Conservation (phyloP, 306 rosid genomes). For the Casuarina equisetifolia region DNA sequence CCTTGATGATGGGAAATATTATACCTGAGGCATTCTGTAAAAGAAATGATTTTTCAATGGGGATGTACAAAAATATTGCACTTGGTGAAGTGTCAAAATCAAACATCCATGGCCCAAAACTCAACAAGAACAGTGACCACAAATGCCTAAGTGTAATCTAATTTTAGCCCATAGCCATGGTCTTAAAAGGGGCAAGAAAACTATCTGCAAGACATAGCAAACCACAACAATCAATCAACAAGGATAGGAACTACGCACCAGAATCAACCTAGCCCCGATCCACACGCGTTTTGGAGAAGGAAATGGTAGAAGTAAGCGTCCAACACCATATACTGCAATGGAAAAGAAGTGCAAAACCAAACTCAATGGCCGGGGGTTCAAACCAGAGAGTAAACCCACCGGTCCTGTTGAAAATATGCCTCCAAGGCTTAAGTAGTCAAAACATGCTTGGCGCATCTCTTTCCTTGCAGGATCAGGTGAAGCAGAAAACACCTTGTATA, state of each 20-base stretch:
- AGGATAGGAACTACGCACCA: slow-evolving; percentile 26
- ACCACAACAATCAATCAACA: neutral
- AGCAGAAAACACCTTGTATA: slow-evolving; percentile 49
- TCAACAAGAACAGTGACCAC: too few species aligned
- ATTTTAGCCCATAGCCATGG: too few species aligned
- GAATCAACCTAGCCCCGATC: slow-evolving; percentile 59
- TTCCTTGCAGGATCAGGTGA: slow-evolving; percentile 48
- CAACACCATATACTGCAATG: slow-evolving; percentile 63
- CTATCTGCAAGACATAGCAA: neutral
- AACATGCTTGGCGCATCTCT: slow-evolving; percentile 59
- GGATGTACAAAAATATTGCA: too few species aligned
- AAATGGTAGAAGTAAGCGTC: slow-evolving; percentile 62
- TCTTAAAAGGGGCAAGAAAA: too few species aligned
- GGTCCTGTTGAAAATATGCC: slow-evolving; percentile 53
- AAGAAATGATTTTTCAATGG: slow-evolving; percentile 6
- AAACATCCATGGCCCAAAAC: too few species aligned
- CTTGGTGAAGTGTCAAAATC: too few species aligned
- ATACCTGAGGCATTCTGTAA: slow-evolving; percentile 48
- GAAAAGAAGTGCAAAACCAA: slow-evolving; percentile 72
- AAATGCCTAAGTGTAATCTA: too few species aligned
- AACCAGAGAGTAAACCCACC: slow-evolving; percentile 58
- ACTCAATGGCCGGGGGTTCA: slow-evolving; percentile 57
- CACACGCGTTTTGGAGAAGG: slow-evolving; percentile 61
- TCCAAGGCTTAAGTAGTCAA: slow-evolving; percentile 61
- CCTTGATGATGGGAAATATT: slow-evolving; percentile 60